A percentile compares a stretch with the other conserved stretches of the same genome.
These are phyloP conservation scores for Solanum acaule DNA, from an alignment of 257 asterid genomes.

Conservation along the genomic window DNA sequence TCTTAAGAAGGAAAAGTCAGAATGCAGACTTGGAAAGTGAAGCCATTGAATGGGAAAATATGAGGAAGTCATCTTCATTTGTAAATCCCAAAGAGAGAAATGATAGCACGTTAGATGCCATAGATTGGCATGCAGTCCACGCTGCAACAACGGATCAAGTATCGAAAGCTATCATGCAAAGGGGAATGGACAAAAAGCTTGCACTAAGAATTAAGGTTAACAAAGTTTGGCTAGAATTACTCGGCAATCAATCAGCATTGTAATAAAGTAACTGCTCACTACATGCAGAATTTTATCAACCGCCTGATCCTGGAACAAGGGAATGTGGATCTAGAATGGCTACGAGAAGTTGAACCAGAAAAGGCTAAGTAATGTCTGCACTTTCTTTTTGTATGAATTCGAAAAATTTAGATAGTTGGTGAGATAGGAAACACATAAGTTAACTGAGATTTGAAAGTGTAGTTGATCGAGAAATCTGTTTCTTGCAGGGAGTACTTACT, in stretches of 20 bases:
- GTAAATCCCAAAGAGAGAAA: background rate
- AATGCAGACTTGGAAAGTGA: background rate
- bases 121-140: constrained; percentile 19
- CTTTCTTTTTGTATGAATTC: background rate
- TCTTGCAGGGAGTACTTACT: constrained; percentile 40
- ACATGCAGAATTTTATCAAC: constrained; percentile 8
- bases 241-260: background rate
- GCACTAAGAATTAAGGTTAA: constrained; percentile 19
- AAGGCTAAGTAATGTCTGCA: constrained; percentile 6
- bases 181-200: constrained; percentile 18
- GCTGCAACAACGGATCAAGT: constrained; percentile 4
- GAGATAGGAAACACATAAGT: background rate
- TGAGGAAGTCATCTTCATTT: constrained; percentile 2
- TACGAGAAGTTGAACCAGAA: constrained; percentile 5
- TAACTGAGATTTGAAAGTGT: background rate
- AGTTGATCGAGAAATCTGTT: background rate
- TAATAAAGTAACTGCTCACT: background rate
- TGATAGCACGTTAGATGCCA: background rate
- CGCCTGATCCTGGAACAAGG: constrained; percentile 4
- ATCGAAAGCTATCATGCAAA: constrained; percentile 1
- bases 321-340: constrained; percentile 11
- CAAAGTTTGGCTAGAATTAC: background rate
- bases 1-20: background rate
- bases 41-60: constrained; percentile 5
- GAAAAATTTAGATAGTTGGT: background rate